Percentiles rank a stretch among this genome's conserved stretches.
These are phyloP conservation scores for Cryptosporidium tyzzeri DNA, from an alignment of 169 alveolate species.

Conservation along the genomic window DNA sequence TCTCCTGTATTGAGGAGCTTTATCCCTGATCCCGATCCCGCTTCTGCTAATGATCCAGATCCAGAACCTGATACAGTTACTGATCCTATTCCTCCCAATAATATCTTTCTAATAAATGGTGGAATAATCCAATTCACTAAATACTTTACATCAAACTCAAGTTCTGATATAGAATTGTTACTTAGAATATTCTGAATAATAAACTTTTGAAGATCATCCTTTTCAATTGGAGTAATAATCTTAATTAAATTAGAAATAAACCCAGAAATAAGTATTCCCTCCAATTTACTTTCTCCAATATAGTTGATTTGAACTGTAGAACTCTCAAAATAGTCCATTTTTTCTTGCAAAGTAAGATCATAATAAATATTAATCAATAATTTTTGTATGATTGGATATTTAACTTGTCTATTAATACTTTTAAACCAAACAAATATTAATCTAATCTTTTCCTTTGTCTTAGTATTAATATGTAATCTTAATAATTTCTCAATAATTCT, in stretches of 20 bases:
- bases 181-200: neutral
- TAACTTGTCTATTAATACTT: constrained; percentile 15
- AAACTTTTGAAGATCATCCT: neutral
- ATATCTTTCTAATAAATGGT: neutral
- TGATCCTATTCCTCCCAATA: neutral
- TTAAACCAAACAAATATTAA: constrained; percentile 34
- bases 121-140: constrained; percentile 45
- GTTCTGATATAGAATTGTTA: neutral
- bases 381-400: constrained; percentile 26
- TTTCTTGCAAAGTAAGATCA: constrained; percentile 34
- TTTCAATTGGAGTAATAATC: neutral
- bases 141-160: neutral
- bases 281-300: neutral
- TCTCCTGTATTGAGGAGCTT: constrained; percentile 4
- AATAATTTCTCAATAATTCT: constrained; percentile 7
- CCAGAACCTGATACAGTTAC: neutral
- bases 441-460: constrained; percentile 21
- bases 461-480: constrained; percentile 3
- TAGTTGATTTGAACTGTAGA: neutral
- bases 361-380: neutral
- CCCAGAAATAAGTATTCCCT: neutral
- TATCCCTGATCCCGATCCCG: neutral
- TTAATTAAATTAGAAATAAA: constrained; percentile 14
- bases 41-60: neutral
- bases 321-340: constrained; percentile 20